Evolutionary conservation across 345 rosid species (phyloP).

Genomic region (Kernera saxatilis): DNA sequence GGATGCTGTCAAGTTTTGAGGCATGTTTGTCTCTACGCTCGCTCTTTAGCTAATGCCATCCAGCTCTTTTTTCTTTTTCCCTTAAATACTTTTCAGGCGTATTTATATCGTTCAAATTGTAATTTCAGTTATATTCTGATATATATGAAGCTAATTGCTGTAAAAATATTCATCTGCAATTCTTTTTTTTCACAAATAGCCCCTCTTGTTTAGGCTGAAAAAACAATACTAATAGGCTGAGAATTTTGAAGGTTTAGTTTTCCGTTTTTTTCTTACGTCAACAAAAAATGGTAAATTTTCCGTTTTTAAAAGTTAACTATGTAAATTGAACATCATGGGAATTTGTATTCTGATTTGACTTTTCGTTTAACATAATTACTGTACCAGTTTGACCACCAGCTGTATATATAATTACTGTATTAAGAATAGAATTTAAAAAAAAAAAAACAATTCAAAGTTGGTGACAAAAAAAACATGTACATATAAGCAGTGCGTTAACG

Average conservation of each 20-base stretch:
- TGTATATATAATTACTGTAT: no score
- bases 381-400: conserved; percentile 9
- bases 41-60: conserved; percentile 9
- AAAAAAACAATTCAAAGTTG: no score
- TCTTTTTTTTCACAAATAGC: background rate
- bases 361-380: background rate
- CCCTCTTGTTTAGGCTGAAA: background rate
- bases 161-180: background rate
- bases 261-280: background rate
- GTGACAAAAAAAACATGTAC: background rate
- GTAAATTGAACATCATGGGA: background rate
- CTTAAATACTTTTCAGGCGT: background rate
- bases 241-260: background rate
- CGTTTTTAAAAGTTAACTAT: background rate
- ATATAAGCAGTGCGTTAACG: background rate
- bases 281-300: background rate
- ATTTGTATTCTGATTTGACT: conserved; percentile 19
- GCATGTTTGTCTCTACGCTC: conserved; percentile 28
- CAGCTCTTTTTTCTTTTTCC: background rate
- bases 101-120: background rate
- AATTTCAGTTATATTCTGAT: background rate
- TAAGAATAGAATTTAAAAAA: no score
- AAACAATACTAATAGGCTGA: background rate
- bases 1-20: conserved; percentile 11
- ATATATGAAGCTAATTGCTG: background rate